Evolutionary conservation across 768 basidiomycete genomes (phyloP), one percentile per base, ranked within the genome.

Genomic region (Agaricus sinodeliciosus): DNA sequence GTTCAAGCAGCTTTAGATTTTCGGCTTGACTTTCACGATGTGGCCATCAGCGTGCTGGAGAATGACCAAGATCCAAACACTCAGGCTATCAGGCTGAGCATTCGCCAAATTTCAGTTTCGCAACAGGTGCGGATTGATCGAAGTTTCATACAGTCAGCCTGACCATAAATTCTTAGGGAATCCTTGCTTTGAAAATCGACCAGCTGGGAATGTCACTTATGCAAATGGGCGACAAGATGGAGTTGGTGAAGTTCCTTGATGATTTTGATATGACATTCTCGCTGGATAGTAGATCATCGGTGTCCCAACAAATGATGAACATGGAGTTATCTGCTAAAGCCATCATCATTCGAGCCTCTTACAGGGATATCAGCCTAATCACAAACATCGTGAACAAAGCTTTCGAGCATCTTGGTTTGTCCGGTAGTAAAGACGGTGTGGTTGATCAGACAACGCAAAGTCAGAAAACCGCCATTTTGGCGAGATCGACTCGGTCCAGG

Each of bases 201-300:
- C 79, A 78, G 27, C 75, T 97, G 8, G 96, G 96, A 18, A 98
- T 99, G 95, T 96, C 93, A 2, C 74, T 99, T 27, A 81, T 85
- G 55, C 78, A 79, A 26, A 98, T 99, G 94, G 90, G 90, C 57
- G 78, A 78, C 57, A 74, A 81, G 43, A 74, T 82, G 0, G 94
- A 98, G 57, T 84, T 79, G 44, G 92, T 94, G 46, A 82, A 91
- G 43, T 93, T 99, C 70, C 74, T 99, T 58, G 96, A 99, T 63
- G 89, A 97, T 55, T 74, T 96, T 47, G 91, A 96, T 65, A 62
- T 95, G 43, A 89, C 92, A 0, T 74, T 95, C 41, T 87, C 94
- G 8, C 69, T 96, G 53, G 94, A 98, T 67, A 90, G 77, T 57
- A 84, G 90, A n/a, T 77, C 87, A 28, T 76, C 80, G n/a, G 68